phyloP scores from a whole-genome alignment of 2,329 filamentous ascomycete species.

The Cucurbitaria berberidis region DNA sequence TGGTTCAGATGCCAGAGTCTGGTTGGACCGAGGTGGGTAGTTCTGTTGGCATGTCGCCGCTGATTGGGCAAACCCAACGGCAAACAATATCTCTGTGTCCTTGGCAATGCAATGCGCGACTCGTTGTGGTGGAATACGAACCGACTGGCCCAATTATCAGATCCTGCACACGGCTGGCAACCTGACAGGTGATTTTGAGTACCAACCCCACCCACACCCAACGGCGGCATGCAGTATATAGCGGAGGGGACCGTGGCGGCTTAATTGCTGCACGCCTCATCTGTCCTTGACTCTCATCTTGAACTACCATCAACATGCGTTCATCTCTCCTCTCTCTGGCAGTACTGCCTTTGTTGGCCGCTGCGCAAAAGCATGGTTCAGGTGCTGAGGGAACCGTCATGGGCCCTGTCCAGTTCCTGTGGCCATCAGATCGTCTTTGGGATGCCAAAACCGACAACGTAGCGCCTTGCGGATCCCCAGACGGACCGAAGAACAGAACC shows the following conservation, averaged over 20 bases:
- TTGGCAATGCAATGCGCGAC: conserved; percentile 22
- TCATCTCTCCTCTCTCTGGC: background rate
- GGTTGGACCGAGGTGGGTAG: background rate
- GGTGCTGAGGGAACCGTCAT: conserved; percentile 47
- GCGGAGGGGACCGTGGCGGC: background rate
- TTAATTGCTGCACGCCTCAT: background rate
- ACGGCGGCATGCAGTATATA: conserved; percentile 11
- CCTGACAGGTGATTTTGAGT: conserved; percentile 1
- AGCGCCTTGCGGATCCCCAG: conserved; percentile 63
- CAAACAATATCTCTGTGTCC: conserved; percentile 17
- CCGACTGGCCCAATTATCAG: conserved; percentile 9
- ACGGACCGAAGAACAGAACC: conserved; percentile 58
- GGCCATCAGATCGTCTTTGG: conserved; percentile 65
- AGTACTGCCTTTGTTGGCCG: conserved; percentile 2
- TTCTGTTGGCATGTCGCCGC: background rate
- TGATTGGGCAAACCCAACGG: conserved; percentile 7
- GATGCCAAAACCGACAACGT: conserved; percentile 61
- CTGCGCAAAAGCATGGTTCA: conserved; percentile 34
- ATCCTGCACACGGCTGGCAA: conserved; percentile 3
- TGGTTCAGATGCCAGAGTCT: background rate
- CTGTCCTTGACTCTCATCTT: background rate
- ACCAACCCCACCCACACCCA: background rate
- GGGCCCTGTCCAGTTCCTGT: conserved; percentile 67
- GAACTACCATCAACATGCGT: conserved; percentile 13
- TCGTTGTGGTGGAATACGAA: conserved; percentile 10